Conservation (phyloP, 192 early-diverging fungal species). For the Globomyces pollinis-pini region DNA sequence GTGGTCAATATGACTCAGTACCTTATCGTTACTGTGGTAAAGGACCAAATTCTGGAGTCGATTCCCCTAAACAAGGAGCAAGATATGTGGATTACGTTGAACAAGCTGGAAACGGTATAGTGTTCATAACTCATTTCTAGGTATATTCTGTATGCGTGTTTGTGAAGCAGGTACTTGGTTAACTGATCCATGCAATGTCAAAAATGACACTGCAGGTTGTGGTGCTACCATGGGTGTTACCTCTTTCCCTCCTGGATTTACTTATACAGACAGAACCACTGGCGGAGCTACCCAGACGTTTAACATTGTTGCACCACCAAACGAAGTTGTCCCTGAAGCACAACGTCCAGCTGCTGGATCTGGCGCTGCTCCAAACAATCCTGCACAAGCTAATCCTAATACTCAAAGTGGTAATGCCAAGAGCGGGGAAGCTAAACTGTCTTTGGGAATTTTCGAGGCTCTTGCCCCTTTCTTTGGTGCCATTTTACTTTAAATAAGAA, state of each 20-base stretch:
- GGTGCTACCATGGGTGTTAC: conserved; percentile 10
- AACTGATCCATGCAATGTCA: conserved; percentile 23
- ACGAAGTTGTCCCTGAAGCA: too few species aligned
- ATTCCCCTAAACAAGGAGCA: conserved; percentile 10
- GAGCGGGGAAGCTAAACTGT: too few species aligned
- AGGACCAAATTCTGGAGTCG: conserved; percentile 25
- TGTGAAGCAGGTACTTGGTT: conserved; percentile 4
- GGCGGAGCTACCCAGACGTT: background rate
- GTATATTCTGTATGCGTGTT: conserved; percentile 9
- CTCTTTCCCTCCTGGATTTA: background rate
- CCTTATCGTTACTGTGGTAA: conserved; percentile 21
- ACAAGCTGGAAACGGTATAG: conserved; percentile 11
- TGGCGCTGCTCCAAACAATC: too few species aligned
- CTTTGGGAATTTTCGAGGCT: too few species aligned
- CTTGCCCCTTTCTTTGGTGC: too few species aligned
- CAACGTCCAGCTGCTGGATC: too few species aligned
- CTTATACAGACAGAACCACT: background rate
- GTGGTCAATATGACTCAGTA: conserved; percentile 25
- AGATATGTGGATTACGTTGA: background rate
- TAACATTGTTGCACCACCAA: too few species aligned
- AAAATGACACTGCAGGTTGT: conserved; percentile 21
- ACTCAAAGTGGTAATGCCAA: too few species aligned
- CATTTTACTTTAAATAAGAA: too few species aligned
- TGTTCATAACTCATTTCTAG: too few species aligned
- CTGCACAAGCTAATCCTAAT: too few species aligned